A percentile compares a stretch with the other conserved stretches of the same genome.
Evolutionary conservation across 2,329 filamentous ascomycete species (phyloP).

Genomic region (Fonsecaea pugnacius): DNA sequence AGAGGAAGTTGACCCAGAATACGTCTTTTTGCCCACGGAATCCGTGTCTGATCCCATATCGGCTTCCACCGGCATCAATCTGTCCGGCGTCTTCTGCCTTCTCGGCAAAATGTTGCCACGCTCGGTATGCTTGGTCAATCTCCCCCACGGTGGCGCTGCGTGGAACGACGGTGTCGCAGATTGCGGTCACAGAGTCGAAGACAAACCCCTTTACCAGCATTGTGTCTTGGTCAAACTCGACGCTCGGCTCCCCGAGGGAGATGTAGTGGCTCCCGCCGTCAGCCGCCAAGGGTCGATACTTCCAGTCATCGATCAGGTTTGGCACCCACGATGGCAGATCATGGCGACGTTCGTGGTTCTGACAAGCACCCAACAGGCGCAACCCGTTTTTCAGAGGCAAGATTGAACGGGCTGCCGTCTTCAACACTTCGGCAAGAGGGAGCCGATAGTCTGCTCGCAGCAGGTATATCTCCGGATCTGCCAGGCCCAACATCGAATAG

Average conservation of each 20-base stretch:
- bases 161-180: constrained; percentile 5
- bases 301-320: constrained; percentile 16
- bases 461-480: constrained; percentile 18
- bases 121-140: constrained; percentile 6
- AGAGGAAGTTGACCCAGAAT: constrained; percentile 19
- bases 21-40: neutral
- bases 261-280: constrained; percentile 10
- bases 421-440: constrained; percentile 10
- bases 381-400: constrained; percentile 13
- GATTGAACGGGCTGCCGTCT: constrained; percentile 6
- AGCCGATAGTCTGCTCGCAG: constrained; percentile 13
- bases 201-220: constrained; percentile 19
- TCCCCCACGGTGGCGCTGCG: neutral
- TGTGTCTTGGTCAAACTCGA: constrained; percentile 12
- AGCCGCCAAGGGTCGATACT: constrained; percentile 15
- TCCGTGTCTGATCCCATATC: neutral
- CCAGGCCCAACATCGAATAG: constrained; percentile 14
- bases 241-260: neutral
- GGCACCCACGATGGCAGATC: constrained; percentile 18
- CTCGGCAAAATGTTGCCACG: constrained; percentile 17
- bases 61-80: neutral
- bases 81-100: constrained; percentile 1
- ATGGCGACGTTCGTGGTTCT: constrained; percentile 8
- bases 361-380: constrained; percentile 12
- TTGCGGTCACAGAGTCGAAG: constrained; percentile 8